Evolutionary conservation across 805 yeast genomes (phyloP).

Genomic region (Clavispora fructus): DNA sequence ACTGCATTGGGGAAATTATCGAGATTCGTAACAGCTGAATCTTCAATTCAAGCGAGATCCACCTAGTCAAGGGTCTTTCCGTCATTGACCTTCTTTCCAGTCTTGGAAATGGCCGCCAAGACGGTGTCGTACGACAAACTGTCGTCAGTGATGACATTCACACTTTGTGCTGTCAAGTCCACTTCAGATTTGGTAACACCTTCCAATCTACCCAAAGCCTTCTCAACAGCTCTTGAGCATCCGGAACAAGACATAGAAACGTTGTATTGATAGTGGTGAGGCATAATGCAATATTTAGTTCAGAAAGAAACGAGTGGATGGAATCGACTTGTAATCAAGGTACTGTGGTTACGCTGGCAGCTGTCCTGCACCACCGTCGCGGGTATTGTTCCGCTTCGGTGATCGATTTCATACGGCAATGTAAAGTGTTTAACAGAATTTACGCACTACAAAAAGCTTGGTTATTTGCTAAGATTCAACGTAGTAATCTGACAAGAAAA

Average conservation of each 20-base stretch:
- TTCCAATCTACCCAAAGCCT: slow-evolving; percentile 62
- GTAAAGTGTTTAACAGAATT: background rate
- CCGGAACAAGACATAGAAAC: slow-evolving; percentile 86
- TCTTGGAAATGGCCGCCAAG: slow-evolving; percentile 74
- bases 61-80: slow-evolving; percentile 43
- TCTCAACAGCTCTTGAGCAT: slow-evolving; percentile 81
- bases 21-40: slow-evolving; percentile 32
- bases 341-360: background rate
- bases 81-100: slow-evolving; percentile 76
- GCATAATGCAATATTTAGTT: slow-evolving; percentile 2
- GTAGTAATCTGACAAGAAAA: too few species aligned
- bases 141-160: slow-evolving; percentile 61
- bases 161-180: slow-evolving; percentile 76
- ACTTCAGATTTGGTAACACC: slow-evolving; percentile 74
- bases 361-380: background rate
- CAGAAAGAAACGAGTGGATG: background rate
- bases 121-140: slow-evolving; percentile 68
- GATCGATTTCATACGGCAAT: background rate
- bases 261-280: slow-evolving; percentile 59
- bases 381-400: background rate
- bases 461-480: background rate
- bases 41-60: background rate
- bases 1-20: slow-evolving; percentile 41
- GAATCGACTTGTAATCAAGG: background rate
- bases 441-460: background rate